Evolutionary conservation across 371 early-diverging fungal genomes (phyloP).

Genomic region (Sanchytrium tribonematis): DNA sequence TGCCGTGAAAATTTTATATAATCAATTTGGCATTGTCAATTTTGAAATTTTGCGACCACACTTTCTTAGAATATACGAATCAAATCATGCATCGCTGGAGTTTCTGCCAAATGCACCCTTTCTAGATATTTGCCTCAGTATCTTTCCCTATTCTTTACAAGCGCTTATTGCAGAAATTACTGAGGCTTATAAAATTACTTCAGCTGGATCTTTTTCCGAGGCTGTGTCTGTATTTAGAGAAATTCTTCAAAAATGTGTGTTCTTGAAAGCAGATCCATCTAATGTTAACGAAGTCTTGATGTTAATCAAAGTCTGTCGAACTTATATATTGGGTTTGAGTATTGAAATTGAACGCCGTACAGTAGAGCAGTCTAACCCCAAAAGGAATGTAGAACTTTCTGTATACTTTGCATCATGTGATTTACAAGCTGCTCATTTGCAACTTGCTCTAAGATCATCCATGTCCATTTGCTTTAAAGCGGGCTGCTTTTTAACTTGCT

Average conservation of each 20-base stretch:
- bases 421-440: constrained; percentile 54
- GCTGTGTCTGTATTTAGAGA: constrained; percentile 37
- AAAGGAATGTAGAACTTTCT: constrained; percentile 52
- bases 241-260: constrained; percentile 38
- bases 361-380: constrained; percentile 17
- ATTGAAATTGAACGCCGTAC: constrained; percentile 49
- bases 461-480: constrained; percentile 46
- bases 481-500: constrained; percentile 47
- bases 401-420: constrained; percentile 77
- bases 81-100: constrained; percentile 34
- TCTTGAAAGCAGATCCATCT: constrained; percentile 17
- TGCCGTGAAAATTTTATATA: constrained; percentile 34
- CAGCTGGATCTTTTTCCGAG: constrained; percentile 32
- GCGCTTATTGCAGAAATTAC: constrained; percentile 27
- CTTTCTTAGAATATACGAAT: constrained; percentile 48
- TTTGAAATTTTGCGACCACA: constrained; percentile 61
- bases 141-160: constrained; percentile 23
- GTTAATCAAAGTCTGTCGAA: constrained; percentile 47
- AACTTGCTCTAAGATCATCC: constrained; percentile 47
- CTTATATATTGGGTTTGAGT: constrained; percentile 57
- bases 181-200: constrained; percentile 42
- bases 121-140: constrained; percentile 23
- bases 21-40: constrained; percentile 55
- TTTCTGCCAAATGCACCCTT: constrained; percentile 22
- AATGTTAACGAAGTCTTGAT: constrained; percentile 11